Percentiles rank a stretch among this genome's conserved stretches.
These are phyloP conservation scores for Leersia perrieri DNA, from an alignment of 176 grass and related monocot species.

Conservation along the genomic window DNA sequence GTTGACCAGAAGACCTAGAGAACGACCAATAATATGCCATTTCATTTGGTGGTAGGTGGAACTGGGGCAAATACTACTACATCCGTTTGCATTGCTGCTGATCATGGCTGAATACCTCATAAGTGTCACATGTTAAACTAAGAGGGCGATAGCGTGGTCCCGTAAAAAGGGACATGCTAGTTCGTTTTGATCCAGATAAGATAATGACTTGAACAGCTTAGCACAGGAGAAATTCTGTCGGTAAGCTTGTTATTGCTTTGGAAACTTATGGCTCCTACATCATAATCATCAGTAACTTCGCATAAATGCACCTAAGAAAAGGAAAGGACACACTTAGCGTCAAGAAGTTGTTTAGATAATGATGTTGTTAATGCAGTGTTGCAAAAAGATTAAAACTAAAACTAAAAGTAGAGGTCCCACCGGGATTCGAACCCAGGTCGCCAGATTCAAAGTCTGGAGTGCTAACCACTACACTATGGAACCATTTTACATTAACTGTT, in stretches of 20 bases:
- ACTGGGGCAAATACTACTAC: neutral
- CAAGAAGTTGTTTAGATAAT: neutral
- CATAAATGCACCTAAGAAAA: neutral
- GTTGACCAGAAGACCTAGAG: neutral
- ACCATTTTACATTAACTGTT: slow-evolving; percentile 7
- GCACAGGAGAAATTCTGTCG: neutral
- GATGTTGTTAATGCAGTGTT: neutral
- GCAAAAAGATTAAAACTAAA: neutral
- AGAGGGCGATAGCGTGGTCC: neutral
- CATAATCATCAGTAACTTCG: neutral
- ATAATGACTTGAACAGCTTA: neutral
- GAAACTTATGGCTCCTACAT: neutral
- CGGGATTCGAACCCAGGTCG: slow-evolving; percentile 98
- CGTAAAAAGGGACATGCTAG: neutral
- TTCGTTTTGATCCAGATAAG: neutral
- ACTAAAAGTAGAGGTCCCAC: slow-evolving; percentile 42
- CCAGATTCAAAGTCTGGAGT: slow-evolving; percentile 99
- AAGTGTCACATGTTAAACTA: neutral
- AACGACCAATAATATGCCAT: neutral
- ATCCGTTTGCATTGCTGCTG: neutral
- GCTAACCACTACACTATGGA: slow-evolving; percentile 96
- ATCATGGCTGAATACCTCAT: neutral
- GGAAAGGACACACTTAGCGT: neutral
- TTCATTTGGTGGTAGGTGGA: neutral
- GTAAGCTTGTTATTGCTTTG: neutral